Percentiles rank a stretch among this genome's conserved stretches.
phyloP scores from a whole-genome alignment of 2,329 filamentous ascomycete genomes.

The Monosporascus cannonballus region DNA sequence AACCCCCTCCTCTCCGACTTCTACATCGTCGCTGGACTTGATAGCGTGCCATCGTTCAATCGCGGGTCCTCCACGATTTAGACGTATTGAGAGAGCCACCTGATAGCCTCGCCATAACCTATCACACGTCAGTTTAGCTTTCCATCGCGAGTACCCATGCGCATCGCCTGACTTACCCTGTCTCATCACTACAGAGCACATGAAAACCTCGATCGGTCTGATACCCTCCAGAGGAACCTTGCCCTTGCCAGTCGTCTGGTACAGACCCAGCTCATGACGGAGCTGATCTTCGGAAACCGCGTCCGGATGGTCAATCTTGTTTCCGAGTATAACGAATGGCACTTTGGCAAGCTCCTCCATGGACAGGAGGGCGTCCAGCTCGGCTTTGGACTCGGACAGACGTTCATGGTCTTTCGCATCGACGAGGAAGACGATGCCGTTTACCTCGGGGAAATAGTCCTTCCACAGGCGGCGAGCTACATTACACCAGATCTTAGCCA shows the following conservation, averaged over 20 bases:
- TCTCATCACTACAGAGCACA: slow-evolving; percentile 98
- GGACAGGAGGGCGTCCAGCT: slow-evolving; percentile 88
- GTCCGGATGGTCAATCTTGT: slow-evolving; percentile 98
- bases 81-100: slow-evolving; percentile 90
- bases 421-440: slow-evolving; percentile 94
- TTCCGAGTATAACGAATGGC: slow-evolving; percentile 91
- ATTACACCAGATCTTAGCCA: slow-evolving; percentile 4
- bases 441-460: slow-evolving; percentile 95
- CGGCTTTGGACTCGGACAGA: slow-evolving; percentile 88
- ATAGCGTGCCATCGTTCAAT: slow-evolving; percentile 2
- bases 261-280: slow-evolving; percentile 84
- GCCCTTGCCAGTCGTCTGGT: slow-evolving; percentile 94
- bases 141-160: not conserved
- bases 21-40: not conserved
- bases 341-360: slow-evolving; percentile 98
- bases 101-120: slow-evolving; percentile 84
- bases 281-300: slow-evolving; percentile 95
- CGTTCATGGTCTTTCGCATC: slow-evolving; percentile 97
- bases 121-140: slow-evolving; percentile 13
- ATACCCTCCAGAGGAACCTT: slow-evolving; percentile 90
- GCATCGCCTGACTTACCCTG: slow-evolving; percentile 57
- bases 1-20: not conserved
- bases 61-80: slow-evolving; percentile 37
- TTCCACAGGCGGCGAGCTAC: slow-evolving; percentile 88
- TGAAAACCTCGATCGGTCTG: slow-evolving; percentile 93